Percentiles rank a stretch among this genome's conserved stretches.
Evolutionary conservation across 1,139 yeast genomes (phyloP).

Genomic region (Yamadazyma aaseri): DNA sequence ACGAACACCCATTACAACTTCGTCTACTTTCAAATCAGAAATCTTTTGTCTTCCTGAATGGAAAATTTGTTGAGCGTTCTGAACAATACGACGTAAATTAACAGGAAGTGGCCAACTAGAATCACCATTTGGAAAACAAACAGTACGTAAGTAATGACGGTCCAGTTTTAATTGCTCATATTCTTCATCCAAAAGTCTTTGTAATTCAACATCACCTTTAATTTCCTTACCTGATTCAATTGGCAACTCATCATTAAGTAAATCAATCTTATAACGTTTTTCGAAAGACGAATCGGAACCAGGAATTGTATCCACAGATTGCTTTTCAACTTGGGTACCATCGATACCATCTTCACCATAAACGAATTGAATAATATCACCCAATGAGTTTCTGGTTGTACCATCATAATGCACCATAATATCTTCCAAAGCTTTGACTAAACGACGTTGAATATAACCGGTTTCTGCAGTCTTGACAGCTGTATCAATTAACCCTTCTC

Average conservation of each 20-base stretch:
- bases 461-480: constrained; percentile 99
- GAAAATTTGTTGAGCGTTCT: constrained; percentile 96
- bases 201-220: constrained; percentile 84
- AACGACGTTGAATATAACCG: constrained; percentile 98
- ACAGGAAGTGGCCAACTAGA: constrained; percentile 97
- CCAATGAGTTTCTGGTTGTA: constrained; percentile 95
- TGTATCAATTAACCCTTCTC: constrained; percentile 99
- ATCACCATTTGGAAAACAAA: constrained; percentile 90
- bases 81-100: constrained; percentile 92
- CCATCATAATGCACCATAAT: constrained; percentile 99
- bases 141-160: constrained; percentile 73
- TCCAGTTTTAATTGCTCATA: constrained; percentile 74
- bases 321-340: constrained; percentile 97
- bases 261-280: constrained; percentile 80
- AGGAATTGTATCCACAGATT: constrained; percentile 94
- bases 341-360: constrained; percentile 99
- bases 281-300: constrained; percentile 86
- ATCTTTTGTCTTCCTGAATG: constrained; percentile 89
- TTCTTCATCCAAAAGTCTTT: constrained; percentile 79
- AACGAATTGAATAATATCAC: constrained; percentile 92
- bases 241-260: constrained; percentile 66
- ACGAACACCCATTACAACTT: constrained; percentile 73
- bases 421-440: constrained; percentile 97
- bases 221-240: constrained; percentile 91
- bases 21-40: constrained; percentile 83